Percentiles rank a stretch among this genome's conserved stretches.
Evolutionary conservation across 345 rosid species (phyloP).

Genomic region (Tarenaya hassleriana): DNA sequence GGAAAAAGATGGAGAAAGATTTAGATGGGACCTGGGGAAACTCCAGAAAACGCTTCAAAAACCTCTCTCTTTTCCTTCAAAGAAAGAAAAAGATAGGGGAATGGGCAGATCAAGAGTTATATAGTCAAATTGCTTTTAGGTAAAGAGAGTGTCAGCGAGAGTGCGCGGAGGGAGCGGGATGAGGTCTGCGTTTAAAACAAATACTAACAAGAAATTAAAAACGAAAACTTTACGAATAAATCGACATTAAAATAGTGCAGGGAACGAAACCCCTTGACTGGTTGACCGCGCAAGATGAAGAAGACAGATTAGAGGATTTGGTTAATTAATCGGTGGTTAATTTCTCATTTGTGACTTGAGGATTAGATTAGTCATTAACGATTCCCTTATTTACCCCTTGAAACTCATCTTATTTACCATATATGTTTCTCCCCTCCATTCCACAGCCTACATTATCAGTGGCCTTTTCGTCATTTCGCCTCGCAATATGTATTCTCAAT

Average conservation of each 20-base stretch:
- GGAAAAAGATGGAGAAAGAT: slow-evolving; percentile 5
- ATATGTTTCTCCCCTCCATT: too few species aligned
- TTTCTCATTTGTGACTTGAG: neutral
- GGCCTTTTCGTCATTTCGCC: too few species aligned
- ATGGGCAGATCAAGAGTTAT: slow-evolving; percentile 24
- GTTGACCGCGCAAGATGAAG: slow-evolving; percentile 15
- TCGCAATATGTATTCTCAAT: too few species aligned
- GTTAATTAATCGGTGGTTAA: neutral
- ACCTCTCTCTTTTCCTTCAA: neutral
- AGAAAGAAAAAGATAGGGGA: slow-evolving; percentile 15
- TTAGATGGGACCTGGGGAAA: slow-evolving; percentile 19
- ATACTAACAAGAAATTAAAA: neutral
- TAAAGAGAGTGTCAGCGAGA: slow-evolving; percentile 21
- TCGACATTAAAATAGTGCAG: slow-evolving; percentile 14
- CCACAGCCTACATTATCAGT: too few species aligned
- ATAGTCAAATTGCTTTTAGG: slow-evolving; percentile 32
- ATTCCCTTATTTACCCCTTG: slow-evolving; percentile 14
- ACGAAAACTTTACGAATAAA: slow-evolving; percentile 1
- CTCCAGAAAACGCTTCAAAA: slow-evolving; percentile 13
- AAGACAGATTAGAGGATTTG: neutral
- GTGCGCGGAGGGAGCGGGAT: slow-evolving; percentile 30
- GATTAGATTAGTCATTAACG: slow-evolving; percentile 14
- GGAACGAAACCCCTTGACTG: slow-evolving; percentile 18
- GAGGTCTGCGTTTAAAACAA: slow-evolving; percentile 17
- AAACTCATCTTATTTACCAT: too few species aligned